phyloP scores from a whole-genome alignment of 805 yeast genomes.

The Candida montana region DNA sequence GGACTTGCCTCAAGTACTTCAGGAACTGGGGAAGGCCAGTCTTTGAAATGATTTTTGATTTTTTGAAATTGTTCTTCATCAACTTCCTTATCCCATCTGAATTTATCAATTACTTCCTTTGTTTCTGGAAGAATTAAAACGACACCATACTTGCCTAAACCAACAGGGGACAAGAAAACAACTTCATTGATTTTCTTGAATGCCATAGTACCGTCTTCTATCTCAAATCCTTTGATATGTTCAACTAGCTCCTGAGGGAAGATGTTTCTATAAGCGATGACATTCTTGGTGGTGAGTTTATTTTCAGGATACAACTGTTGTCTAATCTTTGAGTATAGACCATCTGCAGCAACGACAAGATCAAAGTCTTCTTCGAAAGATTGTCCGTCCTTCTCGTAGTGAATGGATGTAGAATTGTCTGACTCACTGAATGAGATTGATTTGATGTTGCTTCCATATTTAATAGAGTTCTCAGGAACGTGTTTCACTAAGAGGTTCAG shows the following conservation, averaged over 20 bases:
- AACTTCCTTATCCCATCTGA: not conserved
- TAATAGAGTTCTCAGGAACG: not conserved
- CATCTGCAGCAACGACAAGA: not conserved
- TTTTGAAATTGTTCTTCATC: not conserved
- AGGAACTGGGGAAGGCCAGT: not conserved
- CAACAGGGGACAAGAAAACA: not conserved
- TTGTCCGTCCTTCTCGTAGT: not conserved
- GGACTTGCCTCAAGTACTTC: not conserved
- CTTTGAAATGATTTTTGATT: not conserved
- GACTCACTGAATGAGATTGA: not conserved
- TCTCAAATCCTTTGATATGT: not conserved
- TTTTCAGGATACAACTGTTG: not conserved
- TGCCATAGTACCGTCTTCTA: not conserved
- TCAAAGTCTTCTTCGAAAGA: not conserved
- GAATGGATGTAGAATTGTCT: not conserved
- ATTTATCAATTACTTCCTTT: not conserved
- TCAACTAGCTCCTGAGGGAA: not conserved
- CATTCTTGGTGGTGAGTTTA: not conserved
- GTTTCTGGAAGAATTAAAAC: not conserved
- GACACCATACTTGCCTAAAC: not conserved
- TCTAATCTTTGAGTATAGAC: conserved; percentile 1
- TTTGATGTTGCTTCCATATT: not conserved
- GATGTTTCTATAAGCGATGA: not conserved
- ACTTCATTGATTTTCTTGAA: not conserved
- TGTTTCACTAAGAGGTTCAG: not conserved